Base-by-base conservation (phyloP, 352 stramenopile species). In the Phytopythium oedochilum region DNA sequence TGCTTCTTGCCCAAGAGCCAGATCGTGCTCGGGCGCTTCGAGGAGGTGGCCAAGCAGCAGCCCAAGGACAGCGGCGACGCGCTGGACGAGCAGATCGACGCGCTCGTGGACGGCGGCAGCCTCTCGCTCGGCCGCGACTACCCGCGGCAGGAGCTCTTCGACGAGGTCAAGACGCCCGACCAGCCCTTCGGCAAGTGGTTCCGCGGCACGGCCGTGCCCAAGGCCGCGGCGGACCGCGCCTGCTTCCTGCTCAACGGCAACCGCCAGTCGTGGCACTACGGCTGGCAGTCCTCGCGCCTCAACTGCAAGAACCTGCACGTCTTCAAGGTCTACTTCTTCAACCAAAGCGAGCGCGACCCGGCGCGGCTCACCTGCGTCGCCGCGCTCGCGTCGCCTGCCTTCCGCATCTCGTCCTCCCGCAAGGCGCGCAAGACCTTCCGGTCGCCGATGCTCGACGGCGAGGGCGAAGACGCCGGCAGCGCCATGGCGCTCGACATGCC, bases 271-370 rank as follows among this genome's bases (percentile, higher is more conserved):
- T 93, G 83, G 83, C 83, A 93, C 62, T 93, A 93, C 52, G 83
- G 83, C 15, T 93, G 83, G 83, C 80, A 88, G 49, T 93, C 83
- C 5, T 93, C 83, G 26, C 71, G 83, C 2, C 71, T 93, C 18
- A 93, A 93, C 57, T 90, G 79, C 68, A 90, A 93, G 60, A 89
- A 90, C 43, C 57, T 89, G 53, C 83, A 93, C 64, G 80, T 88
- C 12, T 93, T 93, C 55, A 77, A 83, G 31, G 76, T 91, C 42
- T 88, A 86, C 54, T 66, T 83, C 25, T 89, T 89, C 61, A 63
- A 71, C 43, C 29, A 71, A 4, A 70, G 59, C 36, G 59, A 64
- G 31, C 55, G 26, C 40, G 67, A 78, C 32, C 36, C 55, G 7
- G 60, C 40, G 6, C 59, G 55, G 22, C 57, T 90, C 36, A 68